Evolutionary conservation across 208 protist genomes (phyloP), one percentile per base, ranked within the genome.

Genomic region (Wallacemonas sp.): DNA sequence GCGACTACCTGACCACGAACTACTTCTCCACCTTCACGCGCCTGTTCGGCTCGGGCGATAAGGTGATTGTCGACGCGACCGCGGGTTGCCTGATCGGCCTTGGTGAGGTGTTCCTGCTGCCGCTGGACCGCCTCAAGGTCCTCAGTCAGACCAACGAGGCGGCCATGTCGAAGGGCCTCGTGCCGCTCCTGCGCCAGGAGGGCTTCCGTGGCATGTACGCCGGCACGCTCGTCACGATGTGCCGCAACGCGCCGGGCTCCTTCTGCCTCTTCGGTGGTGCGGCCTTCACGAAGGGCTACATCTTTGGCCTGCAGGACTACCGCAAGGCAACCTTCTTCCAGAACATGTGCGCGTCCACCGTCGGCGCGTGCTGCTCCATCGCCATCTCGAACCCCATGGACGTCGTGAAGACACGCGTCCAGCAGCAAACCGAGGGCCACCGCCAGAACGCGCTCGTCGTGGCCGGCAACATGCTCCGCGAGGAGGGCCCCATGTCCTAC

Each of bases 331-430:
- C 83, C 6, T 38, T 95, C 19, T 80, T 94, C 60, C 88, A 97
- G 74, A 96, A 95, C 76, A 78, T 92, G 68, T 84, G 78, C 71
- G 85, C 91, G 58, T 86, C 89, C 19, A 90, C 88, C 2, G 72
- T 93, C 21, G 93, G 93, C 27, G 84, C 86, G 23, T 90, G 83
- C 65, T 58, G 88, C 8, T 87, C 83, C 38, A 94, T 97, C 63
- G 83, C 85, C 54, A 70, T 97, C 56, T 88, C 91, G 2, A 93
- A 90, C 82, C 93, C 93, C 19, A 94, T 97, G 87, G 93, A 97
- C 72, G 93, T 97, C 24, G 74, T 97, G 34, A 97, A 97, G 79
- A 97, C 90, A n/a, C 90, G 91, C 32, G 87, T 96, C 72, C 93
- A 97, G 78, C 79, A 75, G 38, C 73, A 84, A 58, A 85, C 80